These are phyloP conservation scores for Fusarium napiforme DNA, from an alignment of 2,329 filamentous ascomycete species.

Conservation along the genomic window DNA sequence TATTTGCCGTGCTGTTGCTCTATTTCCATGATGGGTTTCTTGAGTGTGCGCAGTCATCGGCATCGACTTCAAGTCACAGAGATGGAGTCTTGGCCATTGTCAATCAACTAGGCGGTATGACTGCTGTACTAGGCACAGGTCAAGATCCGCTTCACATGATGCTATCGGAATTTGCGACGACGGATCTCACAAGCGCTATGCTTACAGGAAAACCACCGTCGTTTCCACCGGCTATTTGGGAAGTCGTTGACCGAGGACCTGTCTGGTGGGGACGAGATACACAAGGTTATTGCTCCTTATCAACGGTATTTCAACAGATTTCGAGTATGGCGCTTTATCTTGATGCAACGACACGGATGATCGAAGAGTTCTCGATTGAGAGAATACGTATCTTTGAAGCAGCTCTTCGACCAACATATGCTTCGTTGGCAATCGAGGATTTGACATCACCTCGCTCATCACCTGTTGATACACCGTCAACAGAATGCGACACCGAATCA, in stretches of 20 bases:
- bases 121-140: constrained; percentile 35
- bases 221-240: constrained; percentile 53
- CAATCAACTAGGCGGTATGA: constrained; percentile 46
- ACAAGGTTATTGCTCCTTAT: constrained; percentile 49
- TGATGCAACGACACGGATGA: constrained; percentile 26
- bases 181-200: constrained; percentile 56
- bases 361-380: constrained; percentile 43
- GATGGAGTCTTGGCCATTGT: constrained; percentile 52
- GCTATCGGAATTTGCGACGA: constrained; percentile 56
- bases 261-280: constrained; percentile 57
- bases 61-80: constrained; percentile 51
- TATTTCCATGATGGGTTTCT: constrained; percentile 56
- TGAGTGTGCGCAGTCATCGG: constrained; percentile 46
- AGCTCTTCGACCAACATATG: constrained; percentile 43
- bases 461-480: neutral
- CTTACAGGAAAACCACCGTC: constrained; percentile 52
- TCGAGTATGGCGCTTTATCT: constrained; percentile 47
- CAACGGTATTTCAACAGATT: constrained; percentile 49
- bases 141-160: constrained; percentile 52
- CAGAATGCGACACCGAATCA: constrained; percentile 42
- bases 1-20: constrained; percentile 56
- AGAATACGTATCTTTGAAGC: constrained; percentile 45
- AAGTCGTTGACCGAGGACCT: constrained; percentile 51
- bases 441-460: constrained; percentile 1
- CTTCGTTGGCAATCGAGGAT: constrained; percentile 43